Percentiles rank a stretch among this genome's conserved stretches.
Evolutionary conservation across 2,329 filamentous ascomycete genomes (phyloP).

Genomic region (Pseudogymnoascus sp.): DNA sequence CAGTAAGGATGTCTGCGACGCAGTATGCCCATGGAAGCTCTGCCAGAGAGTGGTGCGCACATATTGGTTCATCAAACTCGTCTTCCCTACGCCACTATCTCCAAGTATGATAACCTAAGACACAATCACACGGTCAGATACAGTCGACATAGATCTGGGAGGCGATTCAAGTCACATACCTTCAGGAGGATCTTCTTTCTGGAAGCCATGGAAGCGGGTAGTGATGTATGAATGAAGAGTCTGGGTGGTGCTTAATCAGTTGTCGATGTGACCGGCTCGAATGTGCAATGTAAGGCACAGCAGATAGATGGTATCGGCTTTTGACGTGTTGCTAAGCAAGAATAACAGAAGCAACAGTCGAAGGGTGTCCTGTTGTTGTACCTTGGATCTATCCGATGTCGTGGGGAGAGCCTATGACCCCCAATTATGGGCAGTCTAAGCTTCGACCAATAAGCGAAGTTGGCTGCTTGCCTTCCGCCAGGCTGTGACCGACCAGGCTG

Average conservation of each 20-base stretch:
- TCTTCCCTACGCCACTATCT: slow-evolving; percentile 98
- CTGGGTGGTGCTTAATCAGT: not conserved
- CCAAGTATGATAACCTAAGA: slow-evolving; percentile 93
- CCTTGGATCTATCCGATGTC: slow-evolving; percentile 2
- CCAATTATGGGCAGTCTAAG: slow-evolving; percentile 4
- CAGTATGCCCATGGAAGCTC: not conserved
- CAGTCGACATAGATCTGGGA: slow-evolving; percentile 7
- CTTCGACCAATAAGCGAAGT: slow-evolving; percentile 5
- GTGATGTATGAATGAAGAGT: not conserved
- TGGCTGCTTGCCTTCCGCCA: not conserved
- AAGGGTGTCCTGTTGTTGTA: not conserved
- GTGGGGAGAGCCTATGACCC: slow-evolving; percentile 7
- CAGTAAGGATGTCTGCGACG: not conserved
- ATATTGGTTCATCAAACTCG: slow-evolving; percentile 99
- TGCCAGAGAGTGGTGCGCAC: slow-evolving; percentile 46
- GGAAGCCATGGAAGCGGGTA: slow-evolving; percentile 39
- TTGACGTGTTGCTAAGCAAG: not conserved
- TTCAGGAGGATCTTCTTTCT: slow-evolving; percentile 63
- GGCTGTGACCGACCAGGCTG: not conserved
- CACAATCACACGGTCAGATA: not conserved
- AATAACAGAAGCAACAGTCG: slow-evolving; percentile 2
- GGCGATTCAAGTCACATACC: slow-evolving; percentile 34
- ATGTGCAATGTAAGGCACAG: not conserved
- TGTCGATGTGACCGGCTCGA: not conserved
- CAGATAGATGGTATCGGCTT: not conserved